phyloP scores from a whole-genome alignment of 257 asterid species.

The Solanum chiquidenum region DNA sequence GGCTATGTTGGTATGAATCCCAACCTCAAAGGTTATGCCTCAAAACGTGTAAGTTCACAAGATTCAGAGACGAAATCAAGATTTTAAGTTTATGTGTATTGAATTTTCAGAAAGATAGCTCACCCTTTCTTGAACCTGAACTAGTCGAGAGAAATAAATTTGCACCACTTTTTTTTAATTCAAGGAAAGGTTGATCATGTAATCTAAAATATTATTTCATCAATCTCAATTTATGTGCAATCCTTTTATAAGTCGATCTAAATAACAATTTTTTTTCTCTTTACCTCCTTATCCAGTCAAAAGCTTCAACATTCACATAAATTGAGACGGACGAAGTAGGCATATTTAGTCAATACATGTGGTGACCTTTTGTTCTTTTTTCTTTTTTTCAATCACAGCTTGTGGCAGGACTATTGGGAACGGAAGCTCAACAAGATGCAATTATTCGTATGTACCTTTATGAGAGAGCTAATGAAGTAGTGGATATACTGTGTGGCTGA shows the following conservation, averaged over 20 bases:
- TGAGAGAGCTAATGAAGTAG: slow-evolving; percentile 14
- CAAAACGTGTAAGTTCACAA: slow-evolving; percentile 12
- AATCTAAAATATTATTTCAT: background rate
- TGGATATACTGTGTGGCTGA: slow-evolving; percentile 23
- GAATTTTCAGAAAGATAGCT: background rate
- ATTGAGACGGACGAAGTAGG: background rate
- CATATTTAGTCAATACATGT: background rate
- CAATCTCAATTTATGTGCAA: background rate
- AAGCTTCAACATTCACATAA: background rate
- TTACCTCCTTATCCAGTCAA: background rate
- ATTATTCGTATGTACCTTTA: slow-evolving; percentile 29
- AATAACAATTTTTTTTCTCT: background rate
- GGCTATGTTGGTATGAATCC: slow-evolving; percentile 48
- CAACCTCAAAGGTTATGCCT: slow-evolving; percentile 10
- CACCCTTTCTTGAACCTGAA: background rate
- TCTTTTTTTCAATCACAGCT: background rate
- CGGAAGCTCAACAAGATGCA: slow-evolving; percentile 44
- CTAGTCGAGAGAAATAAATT: background rate
- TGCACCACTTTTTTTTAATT: background rate
- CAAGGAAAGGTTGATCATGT: background rate
- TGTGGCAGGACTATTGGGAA: slow-evolving; percentile 34
- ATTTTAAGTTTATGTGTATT: background rate
- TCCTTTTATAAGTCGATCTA: too few species aligned
- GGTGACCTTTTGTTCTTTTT: background rate
- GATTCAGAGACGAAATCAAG: too few species aligned